Evolutionary conservation across 345 rosid species (phyloP).

Genomic region (Linum tenue): DNA sequence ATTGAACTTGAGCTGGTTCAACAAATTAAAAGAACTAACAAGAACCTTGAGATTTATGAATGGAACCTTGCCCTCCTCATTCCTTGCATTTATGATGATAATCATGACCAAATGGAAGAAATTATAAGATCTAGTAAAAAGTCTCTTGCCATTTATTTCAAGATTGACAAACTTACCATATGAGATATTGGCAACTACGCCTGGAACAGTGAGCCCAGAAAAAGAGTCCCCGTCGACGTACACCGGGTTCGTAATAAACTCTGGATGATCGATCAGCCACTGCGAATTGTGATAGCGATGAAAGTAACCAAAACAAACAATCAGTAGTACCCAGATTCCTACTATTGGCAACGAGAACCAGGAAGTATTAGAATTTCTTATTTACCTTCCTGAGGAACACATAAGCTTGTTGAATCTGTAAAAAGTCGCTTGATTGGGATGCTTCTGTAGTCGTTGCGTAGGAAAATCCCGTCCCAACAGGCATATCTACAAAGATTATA

Average conservation of each 20-base stretch:
- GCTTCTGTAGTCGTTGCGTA: constrained; percentile 37
- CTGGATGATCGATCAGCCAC: constrained; percentile 56
- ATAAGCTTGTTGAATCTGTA: constrained; percentile 34
- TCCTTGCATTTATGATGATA: constrained; percentile 33
- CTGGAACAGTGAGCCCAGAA: constrained; percentile 51
- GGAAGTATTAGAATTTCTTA: too few species aligned
- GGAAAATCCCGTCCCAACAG: constrained; percentile 74
- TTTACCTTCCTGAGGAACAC: constrained; percentile 49
- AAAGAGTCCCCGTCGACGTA: constrained; percentile 67
- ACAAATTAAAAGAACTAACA: background rate
- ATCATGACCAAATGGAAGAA: too few species aligned
- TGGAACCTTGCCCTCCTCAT: constrained; percentile 39
- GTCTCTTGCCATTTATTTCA: too few species aligned
- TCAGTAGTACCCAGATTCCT: too few species aligned
- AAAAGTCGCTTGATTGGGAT: constrained; percentile 33
- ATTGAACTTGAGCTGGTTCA: too few species aligned
- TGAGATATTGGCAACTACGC: constrained; percentile 37
- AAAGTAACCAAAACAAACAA: background rate
- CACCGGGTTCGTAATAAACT: constrained; percentile 39
- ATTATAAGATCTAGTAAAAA: too few species aligned
- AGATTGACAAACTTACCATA: constrained; percentile 38
- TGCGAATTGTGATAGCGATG: constrained; percentile 10
- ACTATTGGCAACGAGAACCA: too few species aligned
- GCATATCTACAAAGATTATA: constrained; percentile 63
- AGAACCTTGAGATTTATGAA: constrained; percentile 33